Evolutionary conservation across 148 eudicot species (phyloP).

Genomic region (Vaccinium darrowii): DNA sequence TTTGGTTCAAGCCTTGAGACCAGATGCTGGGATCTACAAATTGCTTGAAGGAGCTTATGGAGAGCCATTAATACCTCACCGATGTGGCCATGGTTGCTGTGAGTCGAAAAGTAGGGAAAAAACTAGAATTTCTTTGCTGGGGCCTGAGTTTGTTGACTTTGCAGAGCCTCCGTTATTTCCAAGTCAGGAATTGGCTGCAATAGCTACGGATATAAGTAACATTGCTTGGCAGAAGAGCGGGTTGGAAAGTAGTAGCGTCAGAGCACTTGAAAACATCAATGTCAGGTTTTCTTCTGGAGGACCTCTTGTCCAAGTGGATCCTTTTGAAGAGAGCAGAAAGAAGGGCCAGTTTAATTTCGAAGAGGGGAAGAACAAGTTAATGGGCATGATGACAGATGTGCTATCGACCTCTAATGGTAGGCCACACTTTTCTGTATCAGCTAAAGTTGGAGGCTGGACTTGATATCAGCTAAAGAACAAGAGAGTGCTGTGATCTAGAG

Average conservation of each 20-base stretch:
- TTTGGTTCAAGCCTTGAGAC: constrained; percentile 22
- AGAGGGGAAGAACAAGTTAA: constrained; percentile 28
- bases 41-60: constrained; percentile 41
- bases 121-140: constrained; percentile 39
- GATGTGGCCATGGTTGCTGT: constrained; percentile 68
- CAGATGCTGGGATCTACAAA: constrained; percentile 39
- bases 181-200: constrained; percentile 51
- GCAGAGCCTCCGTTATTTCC: constrained; percentile 44
- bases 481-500: background rate
- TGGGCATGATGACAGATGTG: constrained; percentile 20
- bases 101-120: constrained; percentile 3
- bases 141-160: constrained; percentile 62
- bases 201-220: constrained; percentile 61
- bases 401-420: constrained; percentile 16
- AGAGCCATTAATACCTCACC: constrained; percentile 50
- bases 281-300: constrained; percentile 19
- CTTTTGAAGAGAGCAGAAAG: constrained; percentile 19
- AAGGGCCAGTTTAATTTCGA: constrained; percentile 19
- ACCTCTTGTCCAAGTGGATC: constrained; percentile 19
- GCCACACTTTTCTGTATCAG: constrained; percentile 15
- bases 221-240: constrained; percentile 66
- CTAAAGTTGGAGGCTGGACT: constrained; percentile 23
- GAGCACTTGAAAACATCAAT: constrained; percentile 20
- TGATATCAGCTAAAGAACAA: background rate
- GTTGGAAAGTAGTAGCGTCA: constrained; percentile 34